A percentile compares a stretch with the other conserved stretches of the same genome.
Evolutionary conservation across 805 yeast species (phyloP).

Genomic region (Candida boleticola): DNA sequence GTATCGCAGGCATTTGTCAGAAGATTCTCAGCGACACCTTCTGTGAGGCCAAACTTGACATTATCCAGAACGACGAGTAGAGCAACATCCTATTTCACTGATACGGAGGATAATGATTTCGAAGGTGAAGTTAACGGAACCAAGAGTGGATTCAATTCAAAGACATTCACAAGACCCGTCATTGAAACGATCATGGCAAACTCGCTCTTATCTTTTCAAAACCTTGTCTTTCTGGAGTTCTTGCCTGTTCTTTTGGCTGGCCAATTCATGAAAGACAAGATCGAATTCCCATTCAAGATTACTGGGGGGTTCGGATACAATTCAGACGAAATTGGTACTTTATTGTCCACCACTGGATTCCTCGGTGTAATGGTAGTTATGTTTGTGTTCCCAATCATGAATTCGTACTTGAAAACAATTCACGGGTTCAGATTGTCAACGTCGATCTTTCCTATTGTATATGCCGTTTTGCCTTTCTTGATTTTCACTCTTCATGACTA

Average conservation of each 20-base stretch:
- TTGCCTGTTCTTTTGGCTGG: constrained; percentile 53
- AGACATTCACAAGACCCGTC: constrained; percentile 28
- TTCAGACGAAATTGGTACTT: constrained; percentile 46
- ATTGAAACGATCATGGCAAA: constrained; percentile 31
- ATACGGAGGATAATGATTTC: constrained; percentile 4
- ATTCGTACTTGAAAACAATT: constrained; percentile 45
- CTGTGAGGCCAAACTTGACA: constrained; percentile 6
- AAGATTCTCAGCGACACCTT: constrained; percentile 5
- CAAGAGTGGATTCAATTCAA: constrained; percentile 15
- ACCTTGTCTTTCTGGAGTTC: constrained; percentile 52
- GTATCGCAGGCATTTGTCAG: not conserved
- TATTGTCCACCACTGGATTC: constrained; percentile 51
- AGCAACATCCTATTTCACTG: not conserved
- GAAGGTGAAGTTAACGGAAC: not conserved
- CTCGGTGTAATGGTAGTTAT: constrained; percentile 50
- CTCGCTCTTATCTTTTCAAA: constrained; percentile 46
- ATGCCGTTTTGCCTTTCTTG: constrained; percentile 46
- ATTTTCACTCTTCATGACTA: constrained; percentile 40
- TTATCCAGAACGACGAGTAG: constrained; percentile 7
- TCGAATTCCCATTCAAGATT: constrained; percentile 47
- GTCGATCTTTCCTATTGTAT: constrained; percentile 43
- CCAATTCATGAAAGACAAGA: constrained; percentile 17
- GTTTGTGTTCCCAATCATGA: constrained; percentile 51
- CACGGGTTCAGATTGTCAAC: constrained; percentile 41
- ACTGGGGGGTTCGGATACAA: constrained; percentile 53